A percentile compares a stretch with the other conserved stretches of the same genome.
Conservation (phyloP, 192 early-diverging fungal species). For the Chytriomyces hyalinus region DNA sequence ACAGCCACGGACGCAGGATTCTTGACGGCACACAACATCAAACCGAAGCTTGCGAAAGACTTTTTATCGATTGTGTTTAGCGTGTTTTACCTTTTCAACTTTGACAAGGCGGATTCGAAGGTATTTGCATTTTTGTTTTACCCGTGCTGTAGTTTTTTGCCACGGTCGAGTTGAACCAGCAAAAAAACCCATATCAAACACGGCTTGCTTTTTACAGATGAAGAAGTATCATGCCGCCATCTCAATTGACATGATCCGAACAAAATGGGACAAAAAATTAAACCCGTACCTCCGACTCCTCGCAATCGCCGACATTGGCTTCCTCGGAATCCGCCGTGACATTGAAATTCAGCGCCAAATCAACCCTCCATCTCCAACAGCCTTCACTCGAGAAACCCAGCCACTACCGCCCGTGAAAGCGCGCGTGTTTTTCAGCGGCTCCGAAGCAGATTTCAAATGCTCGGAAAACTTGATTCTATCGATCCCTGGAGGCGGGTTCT, state of each 20-base stretch:
- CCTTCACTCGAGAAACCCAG: conserved; percentile 40
- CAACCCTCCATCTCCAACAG: conserved; percentile 46
- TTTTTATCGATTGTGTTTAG: conserved; percentile 78
- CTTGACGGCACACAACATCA: conserved; percentile 83
- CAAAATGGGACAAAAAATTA: conserved; percentile 81
- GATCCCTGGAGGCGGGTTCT: conserved; percentile 84
- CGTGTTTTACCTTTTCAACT: conserved; percentile 81
- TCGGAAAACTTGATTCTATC: conserved; percentile 44
- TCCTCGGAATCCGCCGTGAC: conserved; percentile 47
- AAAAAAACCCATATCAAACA: background rate
- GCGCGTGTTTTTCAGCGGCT: conserved; percentile 52
- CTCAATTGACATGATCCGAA: conserved; percentile 83
- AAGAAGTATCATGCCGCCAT: conserved; percentile 76
- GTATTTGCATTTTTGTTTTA: conserved; percentile 40
- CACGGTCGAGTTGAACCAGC: background rate
- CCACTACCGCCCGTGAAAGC: conserved; percentile 43
- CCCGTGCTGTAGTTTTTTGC: background rate
- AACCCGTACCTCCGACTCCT: conserved; percentile 69
- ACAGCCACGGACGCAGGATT: conserved; percentile 95
- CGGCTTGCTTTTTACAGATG: conserved; percentile 38
- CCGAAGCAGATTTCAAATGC: conserved; percentile 34
- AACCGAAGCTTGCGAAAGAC: conserved; percentile 77
- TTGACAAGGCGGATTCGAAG: conserved; percentile 84
- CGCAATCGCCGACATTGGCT: conserved; percentile 51
- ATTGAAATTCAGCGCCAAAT: conserved; percentile 47